Evolutionary conservation across 1,284 basidiomycete genomes (phyloP).

Genomic region (Termitomyces sp.): DNA sequence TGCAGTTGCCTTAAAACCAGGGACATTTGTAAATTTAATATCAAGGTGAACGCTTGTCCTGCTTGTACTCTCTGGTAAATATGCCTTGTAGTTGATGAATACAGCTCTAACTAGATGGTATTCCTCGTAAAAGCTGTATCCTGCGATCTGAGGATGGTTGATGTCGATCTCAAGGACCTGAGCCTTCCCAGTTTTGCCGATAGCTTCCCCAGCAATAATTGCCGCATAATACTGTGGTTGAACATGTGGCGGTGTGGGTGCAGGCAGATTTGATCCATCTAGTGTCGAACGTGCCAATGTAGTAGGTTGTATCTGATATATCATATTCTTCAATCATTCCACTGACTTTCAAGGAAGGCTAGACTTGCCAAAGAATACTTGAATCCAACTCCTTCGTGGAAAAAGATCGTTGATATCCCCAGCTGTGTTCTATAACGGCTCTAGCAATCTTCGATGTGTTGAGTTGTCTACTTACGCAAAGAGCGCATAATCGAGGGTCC

Average conservation of each 20-base stretch:
- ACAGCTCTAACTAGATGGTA: conserved; percentile 43
- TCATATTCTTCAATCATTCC: conserved; percentile 18
- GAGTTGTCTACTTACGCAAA: conserved; percentile 34
- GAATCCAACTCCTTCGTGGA: conserved; percentile 44
- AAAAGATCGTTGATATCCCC: conserved; percentile 34
- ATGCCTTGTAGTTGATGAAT: conserved; percentile 55
- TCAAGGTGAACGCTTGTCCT: conserved; percentile 40
- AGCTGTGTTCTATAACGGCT: conserved; percentile 26
- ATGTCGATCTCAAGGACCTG: conserved; percentile 49
- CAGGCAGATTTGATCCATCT: conserved; percentile 42
- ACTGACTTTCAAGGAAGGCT: conserved; percentile 39
- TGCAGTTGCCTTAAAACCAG: conserved; percentile 11
- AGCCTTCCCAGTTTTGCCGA: conserved; percentile 30
- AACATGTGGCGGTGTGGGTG: conserved; percentile 48
- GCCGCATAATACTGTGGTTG: conserved; percentile 60
- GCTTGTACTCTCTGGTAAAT: conserved; percentile 31
- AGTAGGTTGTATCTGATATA: conserved; percentile 50
- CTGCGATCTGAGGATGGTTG: conserved; percentile 47
- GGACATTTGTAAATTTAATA: conserved; percentile 29
- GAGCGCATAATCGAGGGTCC: conserved; percentile 63
- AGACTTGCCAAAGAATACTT: conserved; percentile 39
- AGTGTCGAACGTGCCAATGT: conserved; percentile 47
- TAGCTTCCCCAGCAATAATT: conserved; percentile 41
- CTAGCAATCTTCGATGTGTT: conserved; percentile 29
- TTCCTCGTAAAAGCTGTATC: conserved; percentile 60